phyloP scores from a whole-genome alignment of 495 filamentous ascomycete genomes.

The Podospora tetraspora region DNA sequence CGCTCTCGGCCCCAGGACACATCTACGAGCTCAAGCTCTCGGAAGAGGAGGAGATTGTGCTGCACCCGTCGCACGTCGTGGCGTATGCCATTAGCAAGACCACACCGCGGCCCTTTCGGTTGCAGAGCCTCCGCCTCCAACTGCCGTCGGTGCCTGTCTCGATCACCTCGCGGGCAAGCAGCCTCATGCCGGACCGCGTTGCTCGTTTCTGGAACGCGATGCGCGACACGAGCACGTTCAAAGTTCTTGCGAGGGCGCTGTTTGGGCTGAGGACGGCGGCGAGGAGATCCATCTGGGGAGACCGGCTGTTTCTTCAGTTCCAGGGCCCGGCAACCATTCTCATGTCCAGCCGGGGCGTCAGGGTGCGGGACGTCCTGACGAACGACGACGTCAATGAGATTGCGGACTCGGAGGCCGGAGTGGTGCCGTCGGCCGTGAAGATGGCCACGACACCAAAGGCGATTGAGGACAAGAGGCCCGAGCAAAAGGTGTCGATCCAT shows the following conservation, averaged over 20 bases:
- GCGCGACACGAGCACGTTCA: conserved; percentile 65
- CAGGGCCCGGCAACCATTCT: conserved; percentile 78
- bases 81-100: conserved; percentile 75
- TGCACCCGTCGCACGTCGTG: conserved; percentile 80
- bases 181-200: conserved; percentile 44
- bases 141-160: conserved; percentile 59
- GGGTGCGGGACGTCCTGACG: conserved; percentile 70
- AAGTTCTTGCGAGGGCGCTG: conserved; percentile 51
- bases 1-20: conserved; percentile 77
- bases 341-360: conserved; percentile 72
- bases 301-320: conserved; percentile 85
- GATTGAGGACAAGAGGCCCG: conserved; percentile 24
- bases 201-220: conserved; percentile 63
- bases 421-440: conserved; percentile 46
- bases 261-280: conserved; percentile 67
- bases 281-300: conserved; percentile 84
- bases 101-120: conserved; percentile 74
- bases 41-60: conserved; percentile 78
- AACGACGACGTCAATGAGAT: conserved; percentile 78
- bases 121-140: conserved; percentile 78
- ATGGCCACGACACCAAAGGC: conserved; percentile 35
- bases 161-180: conserved; percentile 39
- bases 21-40: conserved; percentile 75
- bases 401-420: conserved; percentile 63
- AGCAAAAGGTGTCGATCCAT: conserved; percentile 39